A percentile compares a stretch with the other conserved stretches of the same genome.
phyloP scores from a whole-genome alignment of 495 filamentous ascomycete genomes.

The Penicillium canescens region DNA sequence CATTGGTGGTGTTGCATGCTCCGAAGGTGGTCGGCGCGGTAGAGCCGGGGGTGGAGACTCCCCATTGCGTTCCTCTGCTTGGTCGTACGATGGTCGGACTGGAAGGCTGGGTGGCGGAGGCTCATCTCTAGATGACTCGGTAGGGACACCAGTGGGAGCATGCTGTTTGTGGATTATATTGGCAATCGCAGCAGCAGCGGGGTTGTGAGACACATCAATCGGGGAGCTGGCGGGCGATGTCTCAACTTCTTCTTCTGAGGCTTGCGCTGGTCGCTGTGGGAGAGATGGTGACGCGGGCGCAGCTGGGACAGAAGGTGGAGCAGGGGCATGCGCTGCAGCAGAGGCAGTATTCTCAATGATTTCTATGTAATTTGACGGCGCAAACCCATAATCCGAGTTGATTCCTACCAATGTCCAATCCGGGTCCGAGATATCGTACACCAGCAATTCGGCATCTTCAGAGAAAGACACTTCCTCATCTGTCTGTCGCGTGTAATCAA shows the following conservation, averaged over 20 bases:
- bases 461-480: conserved; percentile 97
- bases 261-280: conserved; percentile 35
- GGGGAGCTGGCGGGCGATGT: conserved; percentile 26
- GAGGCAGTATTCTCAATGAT: conserved; percentile 40
- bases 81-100: conserved; percentile 43
- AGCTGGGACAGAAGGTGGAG: conserved; percentile 26
- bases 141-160: conserved; percentile 22
- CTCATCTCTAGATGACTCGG: conserved; percentile 34
- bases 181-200: conserved; percentile 71
- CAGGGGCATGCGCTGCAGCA: conserved; percentile 20
- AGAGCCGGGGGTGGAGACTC: conserved; percentile 61
- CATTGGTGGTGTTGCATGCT: conserved; percentile 52
- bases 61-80: conserved; percentile 58
- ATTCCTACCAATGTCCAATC: conserved; percentile 94
- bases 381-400: conserved; percentile 89
- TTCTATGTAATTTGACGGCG: conserved; percentile 96
- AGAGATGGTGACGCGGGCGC: conserved; percentile 39
- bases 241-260: conserved; percentile 26
- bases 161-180: conserved; percentile 64
- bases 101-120: conserved; percentile 42
- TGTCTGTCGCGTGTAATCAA: conserved; percentile 95
- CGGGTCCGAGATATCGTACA: conserved; percentile 89
- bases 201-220: conserved; percentile 52
- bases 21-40: conserved; percentile 67
- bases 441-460: conserved; percentile 79